These are phyloP conservation scores for Exophiala viscosa DNA, from an alignment of 2,329 filamentous ascomycete species.

Conservation along the genomic window DNA sequence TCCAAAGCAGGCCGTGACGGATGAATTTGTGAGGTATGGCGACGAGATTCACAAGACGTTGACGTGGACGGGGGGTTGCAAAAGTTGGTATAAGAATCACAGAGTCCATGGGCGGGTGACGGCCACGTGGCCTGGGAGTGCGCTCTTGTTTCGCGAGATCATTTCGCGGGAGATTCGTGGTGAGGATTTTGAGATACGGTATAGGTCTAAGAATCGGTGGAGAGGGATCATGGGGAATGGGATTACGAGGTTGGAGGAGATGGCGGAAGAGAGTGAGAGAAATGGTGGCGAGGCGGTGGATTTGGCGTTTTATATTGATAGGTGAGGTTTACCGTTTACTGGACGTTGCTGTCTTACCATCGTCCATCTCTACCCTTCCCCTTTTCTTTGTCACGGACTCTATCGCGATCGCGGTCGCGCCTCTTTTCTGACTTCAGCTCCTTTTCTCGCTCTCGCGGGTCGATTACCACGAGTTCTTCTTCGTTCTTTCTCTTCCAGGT, in stretches of 20 bases:
- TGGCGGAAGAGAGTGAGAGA: conserved; percentile 8
- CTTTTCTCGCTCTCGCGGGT: conserved; percentile 77
- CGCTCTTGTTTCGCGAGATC: conserved; percentile 36
- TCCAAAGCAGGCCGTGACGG: conserved; percentile 29
- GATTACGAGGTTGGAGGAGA: conserved; percentile 39
- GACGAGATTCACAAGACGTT: conserved; percentile 35
- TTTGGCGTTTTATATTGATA: conserved; percentile 18
- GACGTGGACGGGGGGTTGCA: conserved; percentile 23
- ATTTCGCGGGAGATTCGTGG: conserved; percentile 33
- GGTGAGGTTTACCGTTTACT: conserved; percentile 1
- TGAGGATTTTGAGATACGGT: conserved; percentile 25
- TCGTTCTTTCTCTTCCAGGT: conserved; percentile 87
- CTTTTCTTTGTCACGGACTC: conserved; percentile 30
- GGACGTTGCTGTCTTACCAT: background rate
- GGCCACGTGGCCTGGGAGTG: conserved; percentile 22
- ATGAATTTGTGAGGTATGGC: conserved; percentile 33
- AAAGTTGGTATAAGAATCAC: conserved; percentile 24
- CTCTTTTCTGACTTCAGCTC: conserved; percentile 57
- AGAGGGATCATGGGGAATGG: conserved; percentile 35
- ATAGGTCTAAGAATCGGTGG: conserved; percentile 13
- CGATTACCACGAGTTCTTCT: conserved; percentile 88
- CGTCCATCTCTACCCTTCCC: conserved; percentile 26
- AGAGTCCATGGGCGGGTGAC: conserved; percentile 19
- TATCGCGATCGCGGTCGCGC: conserved; percentile 36
- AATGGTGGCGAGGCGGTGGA: conserved; percentile 13